Evolutionary conservation across 768 basidiomycete species (phyloP).

Genomic region (Exsudoporus frostii): DNA sequence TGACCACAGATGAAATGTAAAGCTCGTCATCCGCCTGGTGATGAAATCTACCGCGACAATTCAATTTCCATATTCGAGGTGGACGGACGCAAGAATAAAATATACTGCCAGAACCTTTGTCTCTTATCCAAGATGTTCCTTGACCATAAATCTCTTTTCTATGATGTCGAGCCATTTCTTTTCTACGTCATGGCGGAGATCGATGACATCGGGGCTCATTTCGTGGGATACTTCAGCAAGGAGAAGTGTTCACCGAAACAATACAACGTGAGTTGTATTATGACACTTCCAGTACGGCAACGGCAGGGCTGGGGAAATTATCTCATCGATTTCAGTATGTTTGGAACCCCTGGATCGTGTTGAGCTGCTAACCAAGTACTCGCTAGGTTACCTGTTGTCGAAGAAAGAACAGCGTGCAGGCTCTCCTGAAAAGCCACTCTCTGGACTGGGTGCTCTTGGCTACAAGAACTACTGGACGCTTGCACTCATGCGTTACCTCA

Average conservation of each 20-base stretch:
- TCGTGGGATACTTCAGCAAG: conserved; percentile 98
- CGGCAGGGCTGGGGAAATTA: conserved; percentile 95
- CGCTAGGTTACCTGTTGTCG: conserved; percentile 86
- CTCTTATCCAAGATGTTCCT: conserved; percentile 98
- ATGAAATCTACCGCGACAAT: conserved; percentile 95
- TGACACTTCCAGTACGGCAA: conserved; percentile 95
- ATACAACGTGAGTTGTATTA: conserved; percentile 98
- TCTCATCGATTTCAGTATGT: conserved; percentile 93
- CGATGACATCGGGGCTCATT: conserved; percentile 86
- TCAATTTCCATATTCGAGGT: conserved; percentile 92
- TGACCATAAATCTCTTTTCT: conserved; percentile 97
- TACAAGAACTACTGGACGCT: conserved; percentile 96
- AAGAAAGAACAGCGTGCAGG: conserved; percentile 90
- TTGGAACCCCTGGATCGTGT: conserved; percentile 5
- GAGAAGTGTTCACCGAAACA: conserved; percentile 96
- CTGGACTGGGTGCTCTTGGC: conserved; percentile 87
- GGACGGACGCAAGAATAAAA: conserved; percentile 98
- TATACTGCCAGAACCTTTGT: conserved; percentile 98
- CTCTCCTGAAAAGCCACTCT: conserved; percentile 95
- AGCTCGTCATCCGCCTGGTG: conserved; percentile 90
- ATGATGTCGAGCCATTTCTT: conserved; percentile 98
- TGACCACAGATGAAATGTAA: conserved; percentile 85
- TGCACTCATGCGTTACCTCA: conserved; percentile 76
- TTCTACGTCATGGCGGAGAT: conserved; percentile 97
- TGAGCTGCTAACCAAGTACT: not conserved